Evolutionary conservation across 1,284 basidiomycete genomes (phyloP).

Genomic region (Psilocybe mexicana): DNA sequence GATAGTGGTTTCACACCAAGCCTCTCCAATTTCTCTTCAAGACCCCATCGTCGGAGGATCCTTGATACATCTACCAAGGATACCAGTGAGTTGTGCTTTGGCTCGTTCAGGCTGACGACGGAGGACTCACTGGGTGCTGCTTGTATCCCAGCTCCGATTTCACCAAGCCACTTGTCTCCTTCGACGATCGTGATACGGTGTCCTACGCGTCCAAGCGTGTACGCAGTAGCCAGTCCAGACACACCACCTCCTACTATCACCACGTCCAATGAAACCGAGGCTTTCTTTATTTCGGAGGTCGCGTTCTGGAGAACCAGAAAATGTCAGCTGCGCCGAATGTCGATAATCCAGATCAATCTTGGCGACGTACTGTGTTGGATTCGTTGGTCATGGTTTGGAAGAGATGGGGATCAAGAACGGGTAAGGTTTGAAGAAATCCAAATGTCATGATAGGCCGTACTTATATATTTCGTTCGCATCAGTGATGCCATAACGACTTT

Average conservation of each 20-base stretch:
- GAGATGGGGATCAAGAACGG: too few relatives aligned
- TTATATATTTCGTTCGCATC: too few relatives aligned
- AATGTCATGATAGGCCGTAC: too few relatives aligned
- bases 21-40: constrained; percentile 38
- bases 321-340: too few relatives aligned
- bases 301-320: too few relatives aligned
- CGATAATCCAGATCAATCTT: too few relatives aligned
- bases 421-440: too few relatives aligned
- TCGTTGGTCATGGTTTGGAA: too few relatives aligned
- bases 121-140: constrained; percentile 31
- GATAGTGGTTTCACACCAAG: constrained; percentile 42
- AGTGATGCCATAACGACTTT: too few relatives aligned
- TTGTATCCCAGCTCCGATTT: constrained; percentile 31
- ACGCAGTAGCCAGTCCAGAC: constrained; percentile 50
- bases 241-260: constrained; percentile 56
- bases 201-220: constrained; percentile 45
- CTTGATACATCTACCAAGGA: constrained; percentile 38
- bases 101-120: neutral
- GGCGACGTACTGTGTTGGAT: too few relatives aligned
- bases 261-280: constrained; percentile 33
- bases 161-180: constrained; percentile 21
- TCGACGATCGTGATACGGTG: constrained; percentile 50
- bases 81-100: neutral
- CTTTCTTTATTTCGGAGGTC: neutral
- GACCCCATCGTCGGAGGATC: constrained; percentile 51